A percentile compares a stretch with the other conserved stretches of the same genome.
Conservation (phyloP, 108 stramenopile genomes). For the Stephanodiscus triporus region DNA sequence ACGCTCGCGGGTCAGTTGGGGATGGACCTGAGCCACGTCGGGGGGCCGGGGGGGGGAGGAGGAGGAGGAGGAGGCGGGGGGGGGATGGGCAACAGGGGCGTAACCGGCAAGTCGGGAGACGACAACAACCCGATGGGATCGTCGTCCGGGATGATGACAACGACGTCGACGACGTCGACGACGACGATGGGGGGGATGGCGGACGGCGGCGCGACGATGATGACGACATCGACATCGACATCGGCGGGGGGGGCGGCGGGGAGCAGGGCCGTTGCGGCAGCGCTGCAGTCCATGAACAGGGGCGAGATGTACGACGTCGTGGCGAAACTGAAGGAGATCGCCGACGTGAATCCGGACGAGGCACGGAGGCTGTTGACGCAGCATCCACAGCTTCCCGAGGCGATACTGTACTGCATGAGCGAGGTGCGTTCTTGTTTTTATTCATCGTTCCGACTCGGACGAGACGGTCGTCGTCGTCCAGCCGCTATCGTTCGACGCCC, state of each 20-base stretch:
- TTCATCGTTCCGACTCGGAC: background rate
- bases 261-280: conserved; percentile 77
- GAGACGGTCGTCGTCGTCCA: background rate
- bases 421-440: conserved; percentile 27
- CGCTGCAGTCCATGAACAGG: conserved; percentile 80
- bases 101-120: conserved; percentile 15
- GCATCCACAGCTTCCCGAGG: conserved; percentile 92
- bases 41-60: conserved; percentile 5
- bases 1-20: conserved; percentile 85
- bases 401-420: conserved; percentile 86
- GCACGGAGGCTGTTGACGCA: conserved; percentile 80
- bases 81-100: conserved; percentile 19
- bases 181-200: conserved; percentile 22
- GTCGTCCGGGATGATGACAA: conserved; percentile 9
- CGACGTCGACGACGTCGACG: conserved; percentile 6
- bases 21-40: conserved; percentile 76
- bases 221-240: conserved; percentile 15
- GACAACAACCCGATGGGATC: background rate
- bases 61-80: conserved; percentile 6
- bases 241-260: conserved; percentile 52
- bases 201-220: conserved; percentile 17
- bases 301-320: conserved; percentile 93
- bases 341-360: conserved; percentile 90
- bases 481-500: too few species aligned
- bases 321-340: conserved; percentile 88